Evolutionary conservation across 192 early-diverging fungal species (phyloP).

Genomic region (Podila horticola): DNA sequence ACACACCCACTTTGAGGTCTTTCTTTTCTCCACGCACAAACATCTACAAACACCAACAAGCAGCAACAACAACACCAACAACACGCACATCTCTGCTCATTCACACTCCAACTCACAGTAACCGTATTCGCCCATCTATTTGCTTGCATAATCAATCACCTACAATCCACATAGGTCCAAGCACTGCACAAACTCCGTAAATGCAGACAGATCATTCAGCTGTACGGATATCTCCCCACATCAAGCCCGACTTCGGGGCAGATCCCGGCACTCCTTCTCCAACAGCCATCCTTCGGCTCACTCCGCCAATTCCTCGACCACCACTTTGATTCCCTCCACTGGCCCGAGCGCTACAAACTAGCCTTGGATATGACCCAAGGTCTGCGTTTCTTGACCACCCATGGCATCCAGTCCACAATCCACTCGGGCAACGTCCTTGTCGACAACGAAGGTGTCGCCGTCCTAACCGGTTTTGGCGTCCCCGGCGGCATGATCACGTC

Average conservation of each 20-base stretch:
- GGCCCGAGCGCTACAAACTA: slow-evolving; percentile 48
- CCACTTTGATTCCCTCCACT: slow-evolving; percentile 43
- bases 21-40: too few species aligned
- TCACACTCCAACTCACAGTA: not conserved
- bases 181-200: slow-evolving; percentile 45
- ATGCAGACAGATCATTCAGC: slow-evolving; percentile 46
- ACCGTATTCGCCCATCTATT: not conserved
- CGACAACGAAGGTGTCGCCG: slow-evolving; percentile 44
- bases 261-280: slow-evolving; percentile 36
- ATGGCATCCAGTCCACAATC: slow-evolving; percentile 31
- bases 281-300: slow-evolving; percentile 41
- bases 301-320: slow-evolving; percentile 51
- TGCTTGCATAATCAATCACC: not conserved
- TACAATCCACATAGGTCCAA: slow-evolving; percentile 27
- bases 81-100: not conserved
- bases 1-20: too few species aligned
- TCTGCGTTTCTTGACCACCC: slow-evolving; percentile 32
- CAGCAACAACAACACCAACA: not conserved
- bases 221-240: slow-evolving; percentile 48
- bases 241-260: slow-evolving; percentile 15
- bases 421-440: slow-evolving; percentile 49
- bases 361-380: slow-evolving; percentile 46
- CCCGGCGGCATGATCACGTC: slow-evolving; percentile 38
- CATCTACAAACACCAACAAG: not conserved
- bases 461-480: slow-evolving; percentile 42